These are phyloP conservation scores for Candida pini DNA, from an alignment of 805 yeast species.

Conservation along the genomic window DNA sequence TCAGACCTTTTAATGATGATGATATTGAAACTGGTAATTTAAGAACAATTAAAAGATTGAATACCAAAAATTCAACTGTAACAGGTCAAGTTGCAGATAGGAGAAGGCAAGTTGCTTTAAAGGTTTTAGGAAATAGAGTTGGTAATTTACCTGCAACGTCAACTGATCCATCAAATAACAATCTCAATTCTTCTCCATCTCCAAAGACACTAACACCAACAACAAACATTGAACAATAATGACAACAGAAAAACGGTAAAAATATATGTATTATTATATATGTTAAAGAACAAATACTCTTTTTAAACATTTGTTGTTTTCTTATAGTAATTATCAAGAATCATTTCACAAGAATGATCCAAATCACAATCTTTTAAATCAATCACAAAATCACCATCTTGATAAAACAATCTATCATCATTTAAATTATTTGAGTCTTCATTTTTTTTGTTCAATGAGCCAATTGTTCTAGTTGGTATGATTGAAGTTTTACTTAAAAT, in stretches of 20 bases:
- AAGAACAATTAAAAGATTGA: conserved; percentile 60
- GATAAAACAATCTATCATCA: conserved; percentile 47
- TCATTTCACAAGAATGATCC: conserved; percentile 47
- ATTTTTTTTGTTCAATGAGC: conserved; percentile 37
- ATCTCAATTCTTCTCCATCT: conserved; percentile 1
- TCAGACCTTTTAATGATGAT: conserved; percentile 60
- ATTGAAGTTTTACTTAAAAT: conserved; percentile 67
- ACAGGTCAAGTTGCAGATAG: conserved; percentile 57
- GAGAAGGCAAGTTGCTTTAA: conserved; percentile 71
- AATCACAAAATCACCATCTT: conserved; percentile 63
- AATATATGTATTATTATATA: no score
- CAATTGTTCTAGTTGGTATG: conserved; percentile 58
- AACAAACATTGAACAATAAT: conserved; percentile 6
- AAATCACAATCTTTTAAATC: conserved; percentile 52
- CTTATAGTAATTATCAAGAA: conserved; percentile 35
- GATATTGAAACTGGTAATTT: conserved; percentile 70
- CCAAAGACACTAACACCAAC: conserved; percentile 1
- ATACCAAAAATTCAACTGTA: conserved; percentile 16
- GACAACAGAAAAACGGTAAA: no score
- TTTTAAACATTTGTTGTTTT: no score
- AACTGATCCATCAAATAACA: neutral
- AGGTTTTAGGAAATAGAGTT: conserved; percentile 56
- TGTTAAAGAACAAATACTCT: no score
- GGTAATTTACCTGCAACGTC: conserved; percentile 3
- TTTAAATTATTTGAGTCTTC: conserved; percentile 27